Evolutionary conservation across 2,329 filamentous ascomycete species (phyloP), one percentile per base, ranked within the genome.

Genomic region (Aureobasidium sp.): DNA sequence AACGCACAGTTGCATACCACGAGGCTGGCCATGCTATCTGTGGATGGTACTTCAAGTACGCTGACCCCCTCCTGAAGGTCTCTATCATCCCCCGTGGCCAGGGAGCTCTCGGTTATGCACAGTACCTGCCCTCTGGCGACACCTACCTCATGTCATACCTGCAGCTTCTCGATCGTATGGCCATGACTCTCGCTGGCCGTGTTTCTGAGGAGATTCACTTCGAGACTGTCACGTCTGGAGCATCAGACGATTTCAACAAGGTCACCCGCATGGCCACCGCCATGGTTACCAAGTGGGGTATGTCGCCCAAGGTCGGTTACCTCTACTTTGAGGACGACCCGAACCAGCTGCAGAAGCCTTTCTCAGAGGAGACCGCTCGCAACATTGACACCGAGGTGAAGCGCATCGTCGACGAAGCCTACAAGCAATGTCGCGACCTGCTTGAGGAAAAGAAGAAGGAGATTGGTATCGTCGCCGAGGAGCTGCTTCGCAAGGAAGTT

Each of bases 271-370:
- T 97, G 89, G 95, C 94, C 3, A 95, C 90, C 20, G 88, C 89
- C 65, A 99, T 99, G 94, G 94, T 99, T 34, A 99, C 93, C n/a
- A 90, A 96, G 75, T 99, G 91, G 87, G 94, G 94, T 68, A 99
- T 99, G 94, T 95, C 89, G 44, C 85, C 90, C 68, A 95, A 96
- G 78, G 87, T 99, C 51, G 93, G 93, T 34, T 92, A 92, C 66
- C 82, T 99, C 65, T 99, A 93, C 75, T 88, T 94, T 70, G 84
- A 88, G 67, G 89, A 90, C 72, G 83, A 91, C 70, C 84, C 89
- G 66, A 89, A 90, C 73, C 87, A 90, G 71, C 78, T 97, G 64
- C 87, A 92, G 73, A 99, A 99, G 80, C 94, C 94, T 0, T 99
- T 97, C 78, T 93, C 91, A 25, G 94, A 99, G 79, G 82, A 91